Evolutionary conservation across 2,329 filamentous ascomycete species (phyloP).

Genomic region (Diplodia scrobiculata): DNA sequence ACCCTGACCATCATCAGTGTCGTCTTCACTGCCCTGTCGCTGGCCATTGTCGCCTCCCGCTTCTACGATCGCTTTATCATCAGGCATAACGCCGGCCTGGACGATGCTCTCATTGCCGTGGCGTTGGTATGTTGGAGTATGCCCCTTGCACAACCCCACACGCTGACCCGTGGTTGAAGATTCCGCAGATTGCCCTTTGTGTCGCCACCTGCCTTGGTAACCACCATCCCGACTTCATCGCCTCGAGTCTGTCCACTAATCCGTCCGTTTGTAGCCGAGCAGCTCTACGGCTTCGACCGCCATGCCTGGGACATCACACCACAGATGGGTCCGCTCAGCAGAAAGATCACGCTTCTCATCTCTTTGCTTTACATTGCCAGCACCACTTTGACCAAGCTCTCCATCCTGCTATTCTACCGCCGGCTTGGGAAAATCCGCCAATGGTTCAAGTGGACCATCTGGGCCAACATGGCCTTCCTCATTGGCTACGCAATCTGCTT

Average conservation of each 20-base stretch:
- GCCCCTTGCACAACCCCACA: background rate
- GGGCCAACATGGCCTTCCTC: slow-evolving; percentile 45
- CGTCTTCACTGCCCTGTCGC: background rate
- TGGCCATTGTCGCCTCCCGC: background rate
- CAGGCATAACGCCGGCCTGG: slow-evolving; percentile 9
- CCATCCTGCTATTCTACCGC: slow-evolving; percentile 48
- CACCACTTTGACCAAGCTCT: slow-evolving; percentile 40
- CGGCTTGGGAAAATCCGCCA: slow-evolving; percentile 42
- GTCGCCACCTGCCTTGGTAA: slow-evolving; percentile 5
- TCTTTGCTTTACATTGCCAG: slow-evolving; percentile 37
- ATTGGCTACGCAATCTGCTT: slow-evolving; percentile 45
- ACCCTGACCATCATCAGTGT: background rate
- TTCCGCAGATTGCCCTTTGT: background rate
- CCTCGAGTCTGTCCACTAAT: background rate
- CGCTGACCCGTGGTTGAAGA: background rate
- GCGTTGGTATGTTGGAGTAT: slow-evolving; percentile 3
- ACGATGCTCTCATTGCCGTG: slow-evolving; percentile 15
- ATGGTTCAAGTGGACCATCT: slow-evolving; percentile 45
- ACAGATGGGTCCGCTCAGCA: background rate
- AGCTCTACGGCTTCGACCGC: slow-evolving; percentile 22
- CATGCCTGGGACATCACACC: slow-evolving; percentile 24
- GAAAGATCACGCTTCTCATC: slow-evolving; percentile 34
- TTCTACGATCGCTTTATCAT: slow-evolving; percentile 11
- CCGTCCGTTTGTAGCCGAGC: background rate
- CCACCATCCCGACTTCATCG: background rate